These are phyloP conservation scores for Backusella circina DNA, from an alignment of 192 early-diverging fungal species.

Conservation along the genomic window DNA sequence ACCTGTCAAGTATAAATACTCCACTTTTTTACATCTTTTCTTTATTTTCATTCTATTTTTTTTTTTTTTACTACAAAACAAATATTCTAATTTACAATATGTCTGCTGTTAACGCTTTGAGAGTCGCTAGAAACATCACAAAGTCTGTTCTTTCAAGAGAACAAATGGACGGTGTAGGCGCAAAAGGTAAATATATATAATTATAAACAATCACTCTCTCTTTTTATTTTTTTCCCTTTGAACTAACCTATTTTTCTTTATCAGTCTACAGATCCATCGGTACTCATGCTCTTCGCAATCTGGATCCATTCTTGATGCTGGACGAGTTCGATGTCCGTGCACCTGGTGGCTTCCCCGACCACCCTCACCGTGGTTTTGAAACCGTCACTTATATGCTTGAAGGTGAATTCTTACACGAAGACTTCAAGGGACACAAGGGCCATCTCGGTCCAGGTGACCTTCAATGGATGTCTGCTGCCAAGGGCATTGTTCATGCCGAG, in stretches of 20 bases:
- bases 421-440: conserved; percentile 72
- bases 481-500: conserved; percentile 66
- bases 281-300: conserved; percentile 55
- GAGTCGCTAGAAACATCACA: conserved; percentile 36
- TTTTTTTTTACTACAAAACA: neutral
- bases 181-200: conserved; percentile 35
- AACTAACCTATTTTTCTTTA: neutral
- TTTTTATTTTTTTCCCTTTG: neutral
- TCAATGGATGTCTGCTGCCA: conserved; percentile 65
- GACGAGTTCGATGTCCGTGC: conserved; percentile 54
- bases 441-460: conserved; percentile 58
- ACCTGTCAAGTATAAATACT: neutral
- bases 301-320: conserved; percentile 91
- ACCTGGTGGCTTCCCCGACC: conserved; percentile 54
- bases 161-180: conserved; percentile 78
- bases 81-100: neutral
- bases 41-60: neutral
- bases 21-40: neutral
- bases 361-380: conserved; percentile 81
- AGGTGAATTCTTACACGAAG: conserved; percentile 69
- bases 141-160: conserved; percentile 44
- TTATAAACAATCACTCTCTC: neutral
- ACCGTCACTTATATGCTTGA: conserved; percentile 71
- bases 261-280: conserved; percentile 76
- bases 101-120: neutral